These are phyloP conservation scores for Chaetothyriales sp. DNA, from an alignment of 2,329 filamentous ascomycete species.

Conservation along the genomic window DNA sequence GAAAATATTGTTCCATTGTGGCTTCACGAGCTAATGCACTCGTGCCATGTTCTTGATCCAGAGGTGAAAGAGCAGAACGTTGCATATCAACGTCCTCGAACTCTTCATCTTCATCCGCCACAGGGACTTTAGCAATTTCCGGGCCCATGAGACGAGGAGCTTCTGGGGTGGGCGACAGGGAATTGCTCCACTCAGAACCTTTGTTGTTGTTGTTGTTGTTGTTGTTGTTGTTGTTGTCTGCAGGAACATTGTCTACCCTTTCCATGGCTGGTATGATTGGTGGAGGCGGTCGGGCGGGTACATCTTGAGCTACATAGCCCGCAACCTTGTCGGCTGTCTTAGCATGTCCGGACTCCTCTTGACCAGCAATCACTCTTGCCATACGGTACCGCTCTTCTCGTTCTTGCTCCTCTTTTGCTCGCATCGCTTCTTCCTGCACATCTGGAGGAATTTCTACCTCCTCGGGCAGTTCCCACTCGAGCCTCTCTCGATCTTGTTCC, in stretches of 20 bases:
- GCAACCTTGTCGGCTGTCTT: conserved; percentile 32
- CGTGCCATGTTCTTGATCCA: neutral
- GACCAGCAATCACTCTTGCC: conserved; percentile 15
- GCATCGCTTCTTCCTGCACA: conserved; percentile 18
- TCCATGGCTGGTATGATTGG: conserved; percentile 8
- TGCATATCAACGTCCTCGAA: conserved; percentile 12
- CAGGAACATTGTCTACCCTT: neutral
- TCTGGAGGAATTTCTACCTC: conserved; percentile 23
- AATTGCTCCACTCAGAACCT: conserved; percentile 22
- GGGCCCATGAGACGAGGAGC: conserved; percentile 9
- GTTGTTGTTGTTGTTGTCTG: conserved; percentile 3
- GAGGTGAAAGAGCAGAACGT: neutral
- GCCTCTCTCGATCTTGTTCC: conserved; percentile 8
- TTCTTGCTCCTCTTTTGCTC: conserved; percentile 24
- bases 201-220: conserved; percentile 9
- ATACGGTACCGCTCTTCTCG: conserved; percentile 28
- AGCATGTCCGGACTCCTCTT: conserved; percentile 7
- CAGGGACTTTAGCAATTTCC: conserved; percentile 3
- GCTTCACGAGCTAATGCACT: conserved; percentile 1
- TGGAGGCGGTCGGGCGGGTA: conserved; percentile 25
- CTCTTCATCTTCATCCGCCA: conserved; percentile 14
- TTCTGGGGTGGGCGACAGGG: conserved; percentile 11
- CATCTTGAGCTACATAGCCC: conserved; percentile 27
- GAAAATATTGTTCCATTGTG: neutral
- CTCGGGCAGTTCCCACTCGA: conserved; percentile 22